phyloP scores from a whole-genome alignment of 805 yeast genomes.

The Pichia occidentalis region DNA sequence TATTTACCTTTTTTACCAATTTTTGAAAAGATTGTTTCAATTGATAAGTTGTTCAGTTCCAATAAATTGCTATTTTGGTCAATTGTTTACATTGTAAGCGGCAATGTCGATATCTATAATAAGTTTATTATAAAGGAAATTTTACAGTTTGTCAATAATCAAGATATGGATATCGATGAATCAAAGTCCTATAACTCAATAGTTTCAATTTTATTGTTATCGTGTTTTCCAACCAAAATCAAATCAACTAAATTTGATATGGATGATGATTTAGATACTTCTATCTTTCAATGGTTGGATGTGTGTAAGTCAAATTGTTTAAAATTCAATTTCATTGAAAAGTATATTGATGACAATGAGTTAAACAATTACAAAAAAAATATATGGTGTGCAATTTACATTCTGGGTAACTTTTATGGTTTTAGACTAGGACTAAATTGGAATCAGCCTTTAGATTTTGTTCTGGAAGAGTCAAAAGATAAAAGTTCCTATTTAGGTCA shows the following conservation, averaged over 20 bases:
- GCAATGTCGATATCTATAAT: conserved; percentile 15
- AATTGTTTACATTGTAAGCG: conserved; percentile 20
- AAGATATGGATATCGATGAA: background rate
- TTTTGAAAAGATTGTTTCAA: conserved; percentile 20
- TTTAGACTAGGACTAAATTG: conserved; percentile 25
- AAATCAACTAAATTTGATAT: conserved; percentile 6
- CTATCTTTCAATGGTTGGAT: conserved; percentile 22
- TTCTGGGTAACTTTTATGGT: conserved; percentile 24
- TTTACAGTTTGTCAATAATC: background rate
- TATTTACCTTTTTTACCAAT: conserved; percentile 23
- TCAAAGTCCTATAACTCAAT: conserved; percentile 14
- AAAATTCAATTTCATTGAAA: conserved; percentile 17
- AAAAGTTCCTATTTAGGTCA: conserved; percentile 17
- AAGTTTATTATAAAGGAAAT: conserved; percentile 17
- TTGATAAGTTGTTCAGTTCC: conserved; percentile 16
- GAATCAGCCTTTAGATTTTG: conserved; percentile 17
- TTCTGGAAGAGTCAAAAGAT: conserved; percentile 15
- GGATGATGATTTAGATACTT: conserved; percentile 17
- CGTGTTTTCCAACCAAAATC: conserved; percentile 23
- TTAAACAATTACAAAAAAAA: conserved; percentile 17
- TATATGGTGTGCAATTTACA: conserved; percentile 25
- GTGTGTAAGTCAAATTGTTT: conserved; percentile 20
- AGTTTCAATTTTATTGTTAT: conserved; percentile 20
- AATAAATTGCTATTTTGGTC: conserved; percentile 30
- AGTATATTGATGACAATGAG: conserved; percentile 15